phyloP scores from a whole-genome alignment of 1,139 yeast genomes.

The Blastobotrys proliferans region DNA sequence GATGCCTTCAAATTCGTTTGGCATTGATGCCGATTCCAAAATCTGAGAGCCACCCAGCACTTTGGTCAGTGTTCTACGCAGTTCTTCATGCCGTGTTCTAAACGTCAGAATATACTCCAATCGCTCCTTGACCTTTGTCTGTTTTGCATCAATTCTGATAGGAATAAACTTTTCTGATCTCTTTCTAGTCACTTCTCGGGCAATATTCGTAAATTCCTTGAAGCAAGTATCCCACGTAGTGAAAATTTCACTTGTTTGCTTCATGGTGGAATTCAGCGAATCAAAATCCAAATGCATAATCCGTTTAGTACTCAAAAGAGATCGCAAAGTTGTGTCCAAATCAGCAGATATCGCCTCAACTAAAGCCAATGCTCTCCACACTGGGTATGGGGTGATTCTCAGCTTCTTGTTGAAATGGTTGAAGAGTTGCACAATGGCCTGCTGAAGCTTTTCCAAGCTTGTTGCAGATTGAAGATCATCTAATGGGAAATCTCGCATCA shows the following conservation, averaged over 20 bases:
- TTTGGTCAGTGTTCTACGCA: constrained; percentile 39
- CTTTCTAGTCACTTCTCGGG: constrained; percentile 73
- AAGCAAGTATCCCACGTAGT: constrained; percentile 48
- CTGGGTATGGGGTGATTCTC: constrained; percentile 59
- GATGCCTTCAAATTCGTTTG: constrained; percentile 25
- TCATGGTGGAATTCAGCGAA: constrained; percentile 34
- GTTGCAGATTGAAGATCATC: constrained; percentile 53
- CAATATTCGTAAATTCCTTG: constrained; percentile 54
- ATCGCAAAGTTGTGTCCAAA: constrained; percentile 17
- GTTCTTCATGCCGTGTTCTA: constrained; percentile 52
- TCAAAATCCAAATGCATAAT: constrained; percentile 39
- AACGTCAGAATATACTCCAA: constrained; percentile 45
- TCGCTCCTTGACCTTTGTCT: constrained; percentile 45
- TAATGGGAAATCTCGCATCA: constrained; percentile 70
- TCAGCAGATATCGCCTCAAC: constrained; percentile 59
- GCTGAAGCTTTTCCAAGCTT: constrained; percentile 44
- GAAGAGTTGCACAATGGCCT: constrained; percentile 49
- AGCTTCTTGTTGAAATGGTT: constrained; percentile 58
- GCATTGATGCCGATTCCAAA: constrained; percentile 26
- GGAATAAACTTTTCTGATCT: constrained; percentile 69
- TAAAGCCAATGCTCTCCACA: constrained; percentile 57
- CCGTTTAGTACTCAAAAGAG: constrained; percentile 25
- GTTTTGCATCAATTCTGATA: constrained; percentile 52
- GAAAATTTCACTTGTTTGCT: constrained; percentile 34
- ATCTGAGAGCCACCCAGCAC: constrained; percentile 31